phyloP scores from a whole-genome alignment of 768 basidiomycete genomes.

The Hydnomerulius pinastri region DNA sequence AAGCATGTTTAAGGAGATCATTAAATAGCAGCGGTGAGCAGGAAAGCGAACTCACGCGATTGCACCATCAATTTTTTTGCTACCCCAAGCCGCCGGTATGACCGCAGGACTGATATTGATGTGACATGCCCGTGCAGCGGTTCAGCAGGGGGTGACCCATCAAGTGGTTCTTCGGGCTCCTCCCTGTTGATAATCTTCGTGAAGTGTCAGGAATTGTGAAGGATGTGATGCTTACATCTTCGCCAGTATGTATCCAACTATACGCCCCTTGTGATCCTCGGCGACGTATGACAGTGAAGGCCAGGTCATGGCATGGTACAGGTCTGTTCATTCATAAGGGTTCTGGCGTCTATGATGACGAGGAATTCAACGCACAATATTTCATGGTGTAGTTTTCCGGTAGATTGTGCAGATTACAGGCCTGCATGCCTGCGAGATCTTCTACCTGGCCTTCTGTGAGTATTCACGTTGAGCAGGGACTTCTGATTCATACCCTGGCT shows the following conservation, averaged over 20 bases:
- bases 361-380: slow-evolving; percentile 53
- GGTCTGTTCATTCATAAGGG: slow-evolving; percentile 51
- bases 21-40: background rate
- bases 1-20: slow-evolving; percentile 8
- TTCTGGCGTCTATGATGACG: background rate
- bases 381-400: slow-evolving; percentile 90
- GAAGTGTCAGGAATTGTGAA: slow-evolving; percentile 20
- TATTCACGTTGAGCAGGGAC: background rate
- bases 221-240: slow-evolving; percentile 70
- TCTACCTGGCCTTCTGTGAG: slow-evolving; percentile 58
- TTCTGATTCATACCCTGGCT: slow-evolving; percentile 25
- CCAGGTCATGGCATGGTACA: slow-evolving; percentile 91
- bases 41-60: slow-evolving; percentile 63
- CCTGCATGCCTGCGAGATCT: slow-evolving; percentile 91
- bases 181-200: slow-evolving; percentile 54
- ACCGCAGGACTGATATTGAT: slow-evolving; percentile 91
- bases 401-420: slow-evolving; percentile 89
- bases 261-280: slow-evolving; percentile 83
- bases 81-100: slow-evolving; percentile 87
- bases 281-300: slow-evolving; percentile 93
- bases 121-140: slow-evolving; percentile 89
- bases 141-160: slow-evolving; percentile 49
- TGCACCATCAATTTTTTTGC: slow-evolving; percentile 94
- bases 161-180: slow-evolving; percentile 43
- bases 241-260: slow-evolving; percentile 94